Percentiles rank a stretch among this genome's conserved stretches.
phyloP scores from a whole-genome alignment of 371 early-diverging fungal genomes.

The Funneliformis caledonium region DNA sequence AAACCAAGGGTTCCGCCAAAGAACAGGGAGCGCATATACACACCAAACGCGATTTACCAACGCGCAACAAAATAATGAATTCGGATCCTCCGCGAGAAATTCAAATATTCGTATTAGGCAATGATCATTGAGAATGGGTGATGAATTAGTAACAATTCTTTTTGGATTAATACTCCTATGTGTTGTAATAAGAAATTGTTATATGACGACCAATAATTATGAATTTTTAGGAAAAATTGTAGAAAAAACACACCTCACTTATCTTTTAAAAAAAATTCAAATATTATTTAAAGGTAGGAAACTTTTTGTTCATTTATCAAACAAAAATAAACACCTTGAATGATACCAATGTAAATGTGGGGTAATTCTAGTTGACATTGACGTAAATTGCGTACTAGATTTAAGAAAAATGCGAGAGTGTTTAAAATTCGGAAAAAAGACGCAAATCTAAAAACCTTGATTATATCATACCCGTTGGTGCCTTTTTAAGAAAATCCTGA shows the following conservation, averaged over 20 bases:
- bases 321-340: conserved; percentile 3
- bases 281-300: background rate
- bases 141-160: background rate
- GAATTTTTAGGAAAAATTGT: background rate
- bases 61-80: background rate
- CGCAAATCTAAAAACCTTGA: background rate
- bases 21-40: background rate
- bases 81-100: background rate
- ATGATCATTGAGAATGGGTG: background rate
- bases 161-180: background rate
- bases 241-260: background rate
- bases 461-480: background rate
- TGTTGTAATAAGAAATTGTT: background rate
- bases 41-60: conserved; percentile 21
- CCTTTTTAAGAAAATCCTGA: too few relatives aligned
- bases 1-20: conserved; percentile 18
- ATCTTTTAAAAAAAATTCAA: background rate
- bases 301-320: background rate
- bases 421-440: background rate
- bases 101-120: conserved; percentile 10
- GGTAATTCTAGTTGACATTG: background rate
- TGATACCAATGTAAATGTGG: background rate
- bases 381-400: background rate
- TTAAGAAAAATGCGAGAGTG: background rate
- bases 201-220: background rate